phyloP scores from a whole-genome alignment of 495 filamentous ascomycete species.

The Venustampulla echinocandica region DNA sequence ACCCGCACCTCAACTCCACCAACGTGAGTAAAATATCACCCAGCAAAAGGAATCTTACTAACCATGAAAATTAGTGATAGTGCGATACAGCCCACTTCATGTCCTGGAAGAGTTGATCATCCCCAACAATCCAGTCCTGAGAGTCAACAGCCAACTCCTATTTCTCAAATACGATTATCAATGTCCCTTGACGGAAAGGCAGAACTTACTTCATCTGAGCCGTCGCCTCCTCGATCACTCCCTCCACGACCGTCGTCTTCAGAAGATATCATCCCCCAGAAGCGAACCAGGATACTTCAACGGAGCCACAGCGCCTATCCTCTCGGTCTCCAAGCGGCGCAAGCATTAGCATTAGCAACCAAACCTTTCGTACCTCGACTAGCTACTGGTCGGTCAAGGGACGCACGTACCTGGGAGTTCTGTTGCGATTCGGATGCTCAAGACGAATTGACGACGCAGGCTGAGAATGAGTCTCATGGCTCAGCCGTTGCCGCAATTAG shows the following conservation, averaged over 20 bases:
- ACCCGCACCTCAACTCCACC: constrained; percentile 13
- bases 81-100: constrained; percentile 22
- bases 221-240: constrained; percentile 56
- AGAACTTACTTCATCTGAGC: constrained; percentile 59
- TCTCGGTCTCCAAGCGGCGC: constrained; percentile 20
- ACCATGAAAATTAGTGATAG: constrained; percentile 8
- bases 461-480: constrained; percentile 61
- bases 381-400: constrained; percentile 62
- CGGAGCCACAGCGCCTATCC: constrained; percentile 52
- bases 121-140: too few relatives aligned
- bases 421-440: constrained; percentile 65
- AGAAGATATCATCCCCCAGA: constrained; percentile 33
- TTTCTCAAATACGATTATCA: constrained; percentile 53
- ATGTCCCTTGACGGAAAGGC: constrained; percentile 78
- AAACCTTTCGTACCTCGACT: constrained; percentile 29
- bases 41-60: background rate
- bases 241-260: constrained; percentile 19
- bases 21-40: constrained; percentile 26
- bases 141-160: constrained; percentile 2
- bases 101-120: constrained; percentile 24
- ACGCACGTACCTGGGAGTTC: constrained; percentile 78
- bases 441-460: constrained; percentile 61
- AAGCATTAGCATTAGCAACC: constrained; percentile 16
- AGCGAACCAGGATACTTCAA: constrained; percentile 46
- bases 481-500: constrained; percentile 64